Conservation (phyloP, 2,329 filamentous ascomycete genomes). For the Penicillium verrucosum region DNA sequence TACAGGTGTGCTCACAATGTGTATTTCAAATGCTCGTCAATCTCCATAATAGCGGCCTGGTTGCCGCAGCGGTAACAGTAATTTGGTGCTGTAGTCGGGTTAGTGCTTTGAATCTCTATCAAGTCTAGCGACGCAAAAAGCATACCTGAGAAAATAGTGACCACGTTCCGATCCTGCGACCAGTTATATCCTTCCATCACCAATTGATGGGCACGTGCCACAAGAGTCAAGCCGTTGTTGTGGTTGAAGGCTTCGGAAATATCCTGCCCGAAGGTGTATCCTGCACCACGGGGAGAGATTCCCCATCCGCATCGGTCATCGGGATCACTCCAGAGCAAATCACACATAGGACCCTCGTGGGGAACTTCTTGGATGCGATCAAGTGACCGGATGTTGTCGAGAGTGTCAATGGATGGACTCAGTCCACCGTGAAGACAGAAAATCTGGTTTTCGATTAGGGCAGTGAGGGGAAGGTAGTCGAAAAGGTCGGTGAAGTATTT, state of each 20-base stretch:
- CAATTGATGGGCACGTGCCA: conserved; percentile 93
- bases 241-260: conserved; percentile 99
- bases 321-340: conserved; percentile 95
- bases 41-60: conserved; percentile 99
- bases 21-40: conserved; percentile 98
- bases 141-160: conserved; percentile 95
- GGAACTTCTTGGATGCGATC: conserved; percentile 98
- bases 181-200: conserved; percentile 99
- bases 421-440: conserved; percentile 97
- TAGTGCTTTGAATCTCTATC: background rate
- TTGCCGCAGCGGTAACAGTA: conserved; percentile 99
- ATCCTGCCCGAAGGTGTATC: conserved; percentile 94
- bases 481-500: conserved; percentile 99
- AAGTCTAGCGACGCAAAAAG: conserved; percentile 7
- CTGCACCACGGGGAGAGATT: conserved; percentile 88
- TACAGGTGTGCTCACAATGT: conserved; percentile 75
- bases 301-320: conserved; percentile 97
- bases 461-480: conserved; percentile 95
- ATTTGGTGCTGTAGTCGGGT: conserved; percentile 60
- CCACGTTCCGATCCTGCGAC: conserved; percentile 97
- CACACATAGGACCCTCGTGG: conserved; percentile 97
- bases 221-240: conserved; percentile 94
- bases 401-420: conserved; percentile 90
- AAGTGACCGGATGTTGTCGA: conserved; percentile 91
- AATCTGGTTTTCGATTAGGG: conserved; percentile 98